phyloP scores from a whole-genome alignment of 805 yeast genomes.

The Candida ipomoeae region DNA sequence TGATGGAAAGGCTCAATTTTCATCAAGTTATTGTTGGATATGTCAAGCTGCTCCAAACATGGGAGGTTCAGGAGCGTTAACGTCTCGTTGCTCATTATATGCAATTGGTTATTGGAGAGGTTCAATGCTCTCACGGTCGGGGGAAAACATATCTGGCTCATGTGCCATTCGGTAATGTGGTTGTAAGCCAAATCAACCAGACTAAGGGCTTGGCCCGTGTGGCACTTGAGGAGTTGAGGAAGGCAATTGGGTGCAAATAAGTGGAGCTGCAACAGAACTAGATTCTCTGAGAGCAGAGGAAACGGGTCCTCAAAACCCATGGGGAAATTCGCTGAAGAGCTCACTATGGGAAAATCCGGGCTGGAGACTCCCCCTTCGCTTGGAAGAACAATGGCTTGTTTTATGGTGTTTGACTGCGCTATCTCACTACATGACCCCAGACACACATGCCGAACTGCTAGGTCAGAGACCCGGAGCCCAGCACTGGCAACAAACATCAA shows the following conservation, averaged over 20 bases:
- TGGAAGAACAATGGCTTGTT: not conserved
- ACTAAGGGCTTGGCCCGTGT: not conserved
- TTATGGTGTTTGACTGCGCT: not conserved
- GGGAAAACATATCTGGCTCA: slow-evolving; percentile 21
- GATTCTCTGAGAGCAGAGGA: slow-evolving; percentile 7
- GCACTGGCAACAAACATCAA: not conserved
- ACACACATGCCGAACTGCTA: not conserved
- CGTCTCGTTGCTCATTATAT: slow-evolving; percentile 13
- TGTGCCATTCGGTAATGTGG: slow-evolving; percentile 18
- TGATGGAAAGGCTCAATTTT: slow-evolving; percentile 5
- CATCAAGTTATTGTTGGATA: slow-evolving; percentile 24
- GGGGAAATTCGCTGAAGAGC: no score
- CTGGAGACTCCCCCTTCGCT: not conserved
- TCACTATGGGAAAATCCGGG: no score
- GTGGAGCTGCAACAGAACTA: slow-evolving; percentile 15
- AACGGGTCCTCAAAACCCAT: not conserved
- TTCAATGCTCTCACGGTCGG: slow-evolving; percentile 17
- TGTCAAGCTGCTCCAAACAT: slow-evolving; percentile 16
- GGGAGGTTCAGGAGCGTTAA: slow-evolving; percentile 16
- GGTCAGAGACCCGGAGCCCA: not conserved
- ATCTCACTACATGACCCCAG: not conserved
- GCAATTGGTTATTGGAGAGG: slow-evolving; percentile 26
- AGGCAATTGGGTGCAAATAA: slow-evolving; percentile 16
- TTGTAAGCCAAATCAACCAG: slow-evolving; percentile 28
- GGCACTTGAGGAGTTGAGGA: not conserved